Evolutionary conservation across 345 rosid species (phyloP).

Genomic region (Psidium guajava): DNA sequence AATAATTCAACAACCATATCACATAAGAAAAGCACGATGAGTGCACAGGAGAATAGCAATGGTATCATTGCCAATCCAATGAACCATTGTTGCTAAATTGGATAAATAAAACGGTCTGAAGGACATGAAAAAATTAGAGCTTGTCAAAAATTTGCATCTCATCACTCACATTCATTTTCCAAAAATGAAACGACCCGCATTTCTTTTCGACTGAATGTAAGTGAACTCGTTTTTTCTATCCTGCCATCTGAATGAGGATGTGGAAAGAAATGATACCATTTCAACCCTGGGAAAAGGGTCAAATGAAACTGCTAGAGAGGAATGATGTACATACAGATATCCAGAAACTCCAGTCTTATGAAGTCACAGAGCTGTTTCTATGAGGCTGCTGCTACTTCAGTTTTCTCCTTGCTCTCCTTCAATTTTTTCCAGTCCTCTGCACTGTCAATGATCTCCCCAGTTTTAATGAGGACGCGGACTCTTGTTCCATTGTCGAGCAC

Average conservation of each 20-base stretch:
- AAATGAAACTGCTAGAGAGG: neutral
- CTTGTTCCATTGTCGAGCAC: slow-evolving; percentile 54
- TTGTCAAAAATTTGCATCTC: neutral
- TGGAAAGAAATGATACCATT: neutral
- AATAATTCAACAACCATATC: neutral
- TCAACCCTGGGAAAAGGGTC: neutral
- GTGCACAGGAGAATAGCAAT: neutral
- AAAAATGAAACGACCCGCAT: neutral
- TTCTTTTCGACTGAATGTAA: neutral
- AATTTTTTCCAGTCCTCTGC: slow-evolving; percentile 64
- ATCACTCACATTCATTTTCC: neutral
- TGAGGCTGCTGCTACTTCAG: slow-evolving; percentile 37
- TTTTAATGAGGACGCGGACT: slow-evolving; percentile 73
- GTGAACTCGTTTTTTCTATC: neutral
- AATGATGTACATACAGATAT: neutral
- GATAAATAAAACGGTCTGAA: neutral
- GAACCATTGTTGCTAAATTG: neutral
- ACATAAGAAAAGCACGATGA: neutral
- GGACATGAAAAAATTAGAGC: neutral
- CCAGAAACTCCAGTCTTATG: neutral
- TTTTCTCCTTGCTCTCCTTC: slow-evolving; percentile 52
- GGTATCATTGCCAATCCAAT: neutral
- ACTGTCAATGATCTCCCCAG: slow-evolving; percentile 75
- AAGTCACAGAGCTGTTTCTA: neutral
- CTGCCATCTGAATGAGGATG: neutral